Conservation (phyloP, 495 filamentous ascomycete species). For the Penicillium paxilli region DNA sequence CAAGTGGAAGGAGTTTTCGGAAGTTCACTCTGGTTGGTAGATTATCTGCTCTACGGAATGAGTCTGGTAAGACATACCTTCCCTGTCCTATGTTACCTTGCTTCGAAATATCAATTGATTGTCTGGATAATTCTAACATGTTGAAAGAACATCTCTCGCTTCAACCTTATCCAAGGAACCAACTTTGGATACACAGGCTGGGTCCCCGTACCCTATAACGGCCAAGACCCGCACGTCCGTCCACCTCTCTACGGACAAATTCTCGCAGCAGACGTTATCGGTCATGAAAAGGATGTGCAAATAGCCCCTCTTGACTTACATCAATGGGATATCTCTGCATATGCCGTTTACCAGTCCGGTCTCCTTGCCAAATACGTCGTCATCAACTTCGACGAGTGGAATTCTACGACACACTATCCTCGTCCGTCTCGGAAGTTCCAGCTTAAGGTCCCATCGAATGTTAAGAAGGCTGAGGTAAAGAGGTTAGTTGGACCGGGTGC, state of each 20-base stretch:
- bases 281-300: constrained; percentile 7
- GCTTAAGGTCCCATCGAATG: constrained; percentile 2
- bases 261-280: constrained; percentile 16
- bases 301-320: constrained; percentile 9
- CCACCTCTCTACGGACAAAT: constrained; percentile 17
- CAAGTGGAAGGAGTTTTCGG: constrained; percentile 21
- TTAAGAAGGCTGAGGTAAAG: constrained; percentile 6
- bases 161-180: constrained; percentile 21
- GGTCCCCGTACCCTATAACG: constrained; percentile 9
- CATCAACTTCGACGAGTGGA: constrained; percentile 20
- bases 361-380: constrained; percentile 15
- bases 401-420: constrained; percentile 11
- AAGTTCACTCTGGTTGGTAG: constrained; percentile 16
- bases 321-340: constrained; percentile 10
- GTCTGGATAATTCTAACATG: not conserved
- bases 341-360: constrained; percentile 12
- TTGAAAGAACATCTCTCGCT: constrained; percentile 15
- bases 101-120: not conserved
- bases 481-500: constrained; percentile 12
- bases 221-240: constrained; percentile 8
- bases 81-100: not conserved
- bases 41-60: constrained; percentile 17
- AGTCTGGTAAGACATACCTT: constrained; percentile 6
- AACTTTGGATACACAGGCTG: constrained; percentile 18
- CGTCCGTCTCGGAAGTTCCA: constrained; percentile 7